Evolutionary conservation across 202 grass and related monocot genomes (phyloP), one percentile per base, ranked within the genome.

Genomic region (Saccharum hybrid): DNA sequence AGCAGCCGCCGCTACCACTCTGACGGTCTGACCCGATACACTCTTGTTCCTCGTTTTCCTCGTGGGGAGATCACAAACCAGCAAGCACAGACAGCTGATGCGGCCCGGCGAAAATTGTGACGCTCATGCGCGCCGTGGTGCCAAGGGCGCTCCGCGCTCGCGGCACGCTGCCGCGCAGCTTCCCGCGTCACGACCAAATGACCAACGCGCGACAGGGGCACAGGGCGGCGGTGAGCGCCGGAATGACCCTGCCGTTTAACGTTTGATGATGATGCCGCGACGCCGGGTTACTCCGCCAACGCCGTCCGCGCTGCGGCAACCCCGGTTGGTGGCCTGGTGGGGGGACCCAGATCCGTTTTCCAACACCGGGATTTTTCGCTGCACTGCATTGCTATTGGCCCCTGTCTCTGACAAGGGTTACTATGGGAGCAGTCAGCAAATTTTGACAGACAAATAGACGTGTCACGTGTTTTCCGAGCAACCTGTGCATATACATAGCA

Each of bases 41-140:
- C 18, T 1, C 51, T 57, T 18, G 7, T 7, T 19, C 52, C 18
- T 57, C 49, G 48, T 56, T 36, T 56, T 1, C 11, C 28, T 64
- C 26, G 1, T 28, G 12, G 19, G 19, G 1, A 16, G 45, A 26
- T 7, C n/a, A 16, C 40, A 42, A 12, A 4, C 11, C 22, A n/a
- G 26, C 28, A 22, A 28, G 8, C 31, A 2, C 33, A 18, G 2
- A 36, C n/a, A 1, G 42, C 42, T 3, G 42, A 45, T 12, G 42
- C 42, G 33, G 15, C 8, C 31, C 7, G 33, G 7, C 6, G 48
- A 59, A 42, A 13, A 19, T 4, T 5, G 13, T 16, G 10, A 22
- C 21, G 1, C 13, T 38, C 40, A 41, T 26, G 51, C 12, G 18
- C 41, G 54, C 82, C 74, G 74, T 85, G 66, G 40, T 38, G 66